phyloP scores from a whole-genome alignment of 768 basidiomycete species.

The Leccinum olivaceopallidum region DNA sequence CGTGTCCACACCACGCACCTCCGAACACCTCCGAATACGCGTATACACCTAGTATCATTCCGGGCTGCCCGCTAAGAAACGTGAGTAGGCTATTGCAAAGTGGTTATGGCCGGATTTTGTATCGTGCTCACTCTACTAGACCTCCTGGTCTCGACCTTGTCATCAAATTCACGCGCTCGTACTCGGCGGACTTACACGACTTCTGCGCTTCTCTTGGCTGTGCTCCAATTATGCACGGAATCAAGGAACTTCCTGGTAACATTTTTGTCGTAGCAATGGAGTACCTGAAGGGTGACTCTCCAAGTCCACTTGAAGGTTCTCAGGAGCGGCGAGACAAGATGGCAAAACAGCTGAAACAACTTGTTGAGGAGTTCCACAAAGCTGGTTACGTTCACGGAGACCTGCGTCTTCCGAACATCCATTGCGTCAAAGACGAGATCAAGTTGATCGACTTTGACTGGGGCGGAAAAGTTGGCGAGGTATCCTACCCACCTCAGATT shows the following conservation, averaged over 20 bases:
- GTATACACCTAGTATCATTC: too few relatives aligned
- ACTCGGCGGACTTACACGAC: neutral
- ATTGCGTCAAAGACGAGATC: neutral
- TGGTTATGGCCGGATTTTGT: too few relatives aligned
- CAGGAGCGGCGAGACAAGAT: neutral
- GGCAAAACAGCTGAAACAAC: neutral
- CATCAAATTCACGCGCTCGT: neutral
- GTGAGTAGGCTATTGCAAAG: too few relatives aligned
- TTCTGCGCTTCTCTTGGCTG: neutral
- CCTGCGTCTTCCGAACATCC: neutral
- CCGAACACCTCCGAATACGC: too few relatives aligned
- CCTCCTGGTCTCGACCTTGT: neutral
- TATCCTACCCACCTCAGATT: neutral
- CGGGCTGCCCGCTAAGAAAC: too few relatives aligned
- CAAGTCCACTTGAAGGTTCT: neutral
- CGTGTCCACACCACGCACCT: too few relatives aligned
- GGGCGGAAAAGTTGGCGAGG: neutral
- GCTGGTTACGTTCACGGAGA: neutral
- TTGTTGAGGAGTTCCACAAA: neutral
- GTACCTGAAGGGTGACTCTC: neutral
- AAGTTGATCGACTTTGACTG: neutral
- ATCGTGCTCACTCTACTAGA: too few relatives aligned
- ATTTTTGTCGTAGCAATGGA: neutral
- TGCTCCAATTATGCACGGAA: neutral
- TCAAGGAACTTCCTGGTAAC: neutral